Conservation (phyloP, 768 basidiomycete species). For the Galerina sulciceps region DNA sequence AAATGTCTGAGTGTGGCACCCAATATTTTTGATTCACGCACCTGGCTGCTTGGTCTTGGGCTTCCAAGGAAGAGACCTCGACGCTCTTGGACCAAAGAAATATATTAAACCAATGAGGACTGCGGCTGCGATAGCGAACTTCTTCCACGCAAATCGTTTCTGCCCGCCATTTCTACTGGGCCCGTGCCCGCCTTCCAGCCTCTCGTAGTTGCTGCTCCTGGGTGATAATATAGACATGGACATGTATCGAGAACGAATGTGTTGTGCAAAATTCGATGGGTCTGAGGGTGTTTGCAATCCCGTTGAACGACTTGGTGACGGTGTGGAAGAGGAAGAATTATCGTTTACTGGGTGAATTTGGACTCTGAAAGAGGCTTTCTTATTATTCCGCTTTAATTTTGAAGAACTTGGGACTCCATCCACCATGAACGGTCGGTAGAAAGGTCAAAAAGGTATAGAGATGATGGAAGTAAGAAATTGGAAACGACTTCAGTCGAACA, state of each 20-base stretch:
- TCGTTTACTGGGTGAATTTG: slow-evolving; percentile 8
- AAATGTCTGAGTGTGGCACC: not conserved
- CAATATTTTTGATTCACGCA: not conserved
- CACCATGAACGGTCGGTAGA: slow-evolving; percentile 18
- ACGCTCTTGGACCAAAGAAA: slow-evolving; percentile 61
- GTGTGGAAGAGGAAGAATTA: slow-evolving; percentile 3
- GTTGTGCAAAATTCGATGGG: not conserved
- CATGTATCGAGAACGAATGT: slow-evolving; percentile 20
- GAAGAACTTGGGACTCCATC: slow-evolving; percentile 12
- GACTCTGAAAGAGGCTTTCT: slow-evolving; percentile 15
- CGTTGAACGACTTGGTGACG: slow-evolving; percentile 10
- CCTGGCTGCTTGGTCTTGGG: slow-evolving; percentile 11
- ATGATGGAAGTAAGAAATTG: too few relatives aligned
- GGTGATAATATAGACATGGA: slow-evolving; percentile 24
- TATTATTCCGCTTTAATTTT: slow-evolving; percentile 19
- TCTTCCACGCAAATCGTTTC: slow-evolving; percentile 62
- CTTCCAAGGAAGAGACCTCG: slow-evolving; percentile 27
- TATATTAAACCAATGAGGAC: slow-evolving; percentile 65
- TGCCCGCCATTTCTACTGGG: slow-evolving; percentile 33
- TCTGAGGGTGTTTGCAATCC: slow-evolving; percentile 13
- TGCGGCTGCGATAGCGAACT: slow-evolving; percentile 62
- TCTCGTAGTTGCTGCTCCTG: slow-evolving; percentile 33
- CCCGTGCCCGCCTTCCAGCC: slow-evolving; percentile 42
- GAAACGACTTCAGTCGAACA: too few relatives aligned
- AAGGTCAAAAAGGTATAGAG: not conserved